These are phyloP conservation scores for Aspergillus puulaauensis DNA, from an alignment of 2,329 filamentous ascomycete genomes.

Conservation along the genomic window DNA sequence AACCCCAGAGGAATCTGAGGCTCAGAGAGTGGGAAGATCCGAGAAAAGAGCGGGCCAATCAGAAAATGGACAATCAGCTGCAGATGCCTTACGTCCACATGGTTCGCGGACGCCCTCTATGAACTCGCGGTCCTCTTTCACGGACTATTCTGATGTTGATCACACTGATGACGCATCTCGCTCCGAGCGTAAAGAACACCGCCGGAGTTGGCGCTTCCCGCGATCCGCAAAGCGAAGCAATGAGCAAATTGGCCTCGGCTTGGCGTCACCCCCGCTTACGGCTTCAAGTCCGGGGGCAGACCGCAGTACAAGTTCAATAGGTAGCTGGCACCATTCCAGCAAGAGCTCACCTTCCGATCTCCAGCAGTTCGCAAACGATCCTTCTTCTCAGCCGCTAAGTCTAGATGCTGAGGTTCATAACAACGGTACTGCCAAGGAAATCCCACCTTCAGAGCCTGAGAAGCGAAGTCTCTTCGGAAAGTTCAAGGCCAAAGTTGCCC, in stretches of 20 bases:
- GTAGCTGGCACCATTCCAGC: conserved; percentile 54
- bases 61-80: conserved; percentile 47
- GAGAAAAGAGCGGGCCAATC: conserved; percentile 27
- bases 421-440: conserved; percentile 25
- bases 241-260: conserved; percentile 44
- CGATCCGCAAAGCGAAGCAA: conserved; percentile 57
- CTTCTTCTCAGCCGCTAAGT: conserved; percentile 35
- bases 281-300: conserved; percentile 65
- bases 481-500: conserved; percentile 62
- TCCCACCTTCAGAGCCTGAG: conserved; percentile 41
- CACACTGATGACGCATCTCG: conserved; percentile 63
- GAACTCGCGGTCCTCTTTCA: conserved; percentile 68
- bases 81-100: conserved; percentile 60
- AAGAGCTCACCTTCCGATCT: conserved; percentile 48
- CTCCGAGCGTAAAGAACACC: conserved; percentile 65
- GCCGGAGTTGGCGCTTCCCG: conserved; percentile 71
- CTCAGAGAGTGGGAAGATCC: conserved; percentile 17
- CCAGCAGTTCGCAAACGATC: conserved; percentile 38
- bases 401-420: conserved; percentile 41
- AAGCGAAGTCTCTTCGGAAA: conserved; percentile 64
- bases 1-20: conserved; percentile 24
- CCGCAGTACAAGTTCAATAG: conserved; percentile 66
- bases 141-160: conserved; percentile 80
- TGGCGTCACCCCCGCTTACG: conserved; percentile 50
- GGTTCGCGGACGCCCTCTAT: conserved; percentile 75